Percentiles rank a stretch among this genome's conserved stretches.
These are phyloP conservation scores for Clavariopsis aquatica DNA, from an alignment of 495 filamentous ascomycete genomes.

Conservation along the genomic window DNA sequence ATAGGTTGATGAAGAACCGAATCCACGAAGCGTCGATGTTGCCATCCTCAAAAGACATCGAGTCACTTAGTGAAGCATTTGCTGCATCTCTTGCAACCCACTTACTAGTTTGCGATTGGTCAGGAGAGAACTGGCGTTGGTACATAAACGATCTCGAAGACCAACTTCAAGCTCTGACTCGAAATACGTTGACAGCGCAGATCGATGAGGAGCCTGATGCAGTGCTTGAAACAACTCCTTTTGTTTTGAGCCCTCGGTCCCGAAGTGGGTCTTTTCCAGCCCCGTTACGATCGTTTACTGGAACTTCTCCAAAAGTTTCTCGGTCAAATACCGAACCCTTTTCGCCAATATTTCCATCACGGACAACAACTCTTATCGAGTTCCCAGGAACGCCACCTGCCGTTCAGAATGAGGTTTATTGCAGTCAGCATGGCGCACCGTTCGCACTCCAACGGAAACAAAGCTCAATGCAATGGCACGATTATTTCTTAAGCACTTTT, in stretches of 20 bases:
- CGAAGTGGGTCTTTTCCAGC: neutral
- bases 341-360: neutral
- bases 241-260: neutral
- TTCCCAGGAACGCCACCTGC: neutral
- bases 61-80: conserved; percentile 27
- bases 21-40: conserved; percentile 35
- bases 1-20: conserved; percentile 44
- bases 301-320: neutral
- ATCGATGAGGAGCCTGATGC: conserved; percentile 28
- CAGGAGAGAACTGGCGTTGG: conserved; percentile 51
- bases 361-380: neutral
- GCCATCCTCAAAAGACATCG: conserved; percentile 31
- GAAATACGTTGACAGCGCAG: conserved; percentile 39
- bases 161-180: conserved; percentile 34
- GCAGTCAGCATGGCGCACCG: neutral
- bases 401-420: neutral
- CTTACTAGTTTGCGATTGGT: conserved; percentile 51
- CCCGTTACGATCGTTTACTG: neutral
- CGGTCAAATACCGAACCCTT: neutral
- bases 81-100: conserved; percentile 45
- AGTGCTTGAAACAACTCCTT: neutral
- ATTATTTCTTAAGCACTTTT: neutral
- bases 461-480: neutral
- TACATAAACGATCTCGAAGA: conserved; percentile 51
- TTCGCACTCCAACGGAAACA: no score